phyloP scores from a whole-genome alignment of 805 yeast species.

The Wickerhamomyces kurtzmanii region DNA sequence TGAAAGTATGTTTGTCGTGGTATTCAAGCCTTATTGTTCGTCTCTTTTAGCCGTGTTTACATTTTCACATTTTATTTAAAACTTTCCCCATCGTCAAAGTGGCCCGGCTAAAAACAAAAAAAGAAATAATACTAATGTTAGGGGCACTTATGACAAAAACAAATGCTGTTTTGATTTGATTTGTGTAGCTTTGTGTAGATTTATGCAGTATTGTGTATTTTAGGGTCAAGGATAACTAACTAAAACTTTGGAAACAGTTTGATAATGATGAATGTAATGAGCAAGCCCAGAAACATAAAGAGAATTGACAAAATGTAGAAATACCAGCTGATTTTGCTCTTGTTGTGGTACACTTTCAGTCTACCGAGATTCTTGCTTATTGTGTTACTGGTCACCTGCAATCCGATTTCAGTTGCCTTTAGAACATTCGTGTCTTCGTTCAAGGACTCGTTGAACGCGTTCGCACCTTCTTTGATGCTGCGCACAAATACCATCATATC shows the following conservation, averaged over 20 bases:
- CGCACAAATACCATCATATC: slow-evolving; percentile 27
- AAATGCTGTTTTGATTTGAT: too few relatives aligned
- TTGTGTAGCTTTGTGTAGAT: too few relatives aligned
- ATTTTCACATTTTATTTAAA: too few relatives aligned
- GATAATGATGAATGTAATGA: slow-evolving; percentile 23
- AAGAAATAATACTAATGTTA: too few relatives aligned
- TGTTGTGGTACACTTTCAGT: slow-evolving; percentile 18
- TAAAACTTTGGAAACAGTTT: slow-evolving; percentile 28
- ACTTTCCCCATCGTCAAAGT: too few relatives aligned
- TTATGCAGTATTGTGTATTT: too few relatives aligned
- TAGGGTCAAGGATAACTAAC: too few relatives aligned
- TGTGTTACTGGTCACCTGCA: slow-evolving; percentile 26
- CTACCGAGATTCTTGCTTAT: slow-evolving; percentile 20
- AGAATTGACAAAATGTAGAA: slow-evolving; percentile 16
- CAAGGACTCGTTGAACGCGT: slow-evolving; percentile 27
- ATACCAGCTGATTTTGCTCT: slow-evolving; percentile 18
- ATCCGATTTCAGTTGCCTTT: slow-evolving; percentile 30
- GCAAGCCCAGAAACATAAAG: slow-evolving; percentile 19
- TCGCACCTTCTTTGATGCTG: slow-evolving; percentile 27
- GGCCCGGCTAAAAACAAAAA: too few relatives aligned
- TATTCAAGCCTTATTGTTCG: too few relatives aligned
- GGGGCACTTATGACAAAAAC: too few relatives aligned
- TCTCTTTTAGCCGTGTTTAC: too few relatives aligned
- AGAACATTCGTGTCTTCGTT: slow-evolving; percentile 26
- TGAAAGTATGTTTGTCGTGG: too few relatives aligned